Percentiles rank a stretch among this genome's conserved stretches.
Evolutionary conservation across 805 yeast genomes (phyloP).

Genomic region (Lipomyces anomalus): DNA sequence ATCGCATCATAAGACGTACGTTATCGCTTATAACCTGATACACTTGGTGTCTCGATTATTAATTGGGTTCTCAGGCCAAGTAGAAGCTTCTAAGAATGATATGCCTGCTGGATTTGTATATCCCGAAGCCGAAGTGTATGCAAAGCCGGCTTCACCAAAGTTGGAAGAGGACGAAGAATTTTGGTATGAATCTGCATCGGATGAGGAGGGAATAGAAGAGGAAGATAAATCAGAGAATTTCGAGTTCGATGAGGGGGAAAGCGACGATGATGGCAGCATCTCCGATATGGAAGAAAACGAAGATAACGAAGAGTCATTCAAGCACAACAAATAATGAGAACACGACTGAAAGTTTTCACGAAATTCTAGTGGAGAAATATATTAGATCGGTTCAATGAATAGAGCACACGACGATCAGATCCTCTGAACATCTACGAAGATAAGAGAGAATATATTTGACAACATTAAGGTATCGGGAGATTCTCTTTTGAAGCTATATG

Average conservation of each 20-base stretch:
- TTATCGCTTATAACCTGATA: background rate
- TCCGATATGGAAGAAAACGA: no score
- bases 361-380: no score
- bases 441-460: no score
- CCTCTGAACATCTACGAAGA: no score
- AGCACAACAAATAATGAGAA: no score
- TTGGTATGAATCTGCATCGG: constrained; percentile 56
- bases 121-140: constrained; percentile 59
- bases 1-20: constrained; percentile 48
- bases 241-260: constrained; percentile 3
- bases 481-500: no score
- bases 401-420: no score
- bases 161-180: constrained; percentile 71
- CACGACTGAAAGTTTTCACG: no score
- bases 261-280: constrained; percentile 4
- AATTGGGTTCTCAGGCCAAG: constrained; percentile 3
- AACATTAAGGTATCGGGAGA: no score
- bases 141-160: constrained; percentile 30
- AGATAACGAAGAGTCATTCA: no score
- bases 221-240: constrained; percentile 21
- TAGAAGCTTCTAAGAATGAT: constrained; percentile 71
- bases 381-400: no score
- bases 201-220: constrained; percentile 1
- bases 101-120: constrained; percentile 81
- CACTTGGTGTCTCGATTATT: background rate